Conservation (phyloP, 768 basidiomycete genomes). For the Naematelia encephala region DNA sequence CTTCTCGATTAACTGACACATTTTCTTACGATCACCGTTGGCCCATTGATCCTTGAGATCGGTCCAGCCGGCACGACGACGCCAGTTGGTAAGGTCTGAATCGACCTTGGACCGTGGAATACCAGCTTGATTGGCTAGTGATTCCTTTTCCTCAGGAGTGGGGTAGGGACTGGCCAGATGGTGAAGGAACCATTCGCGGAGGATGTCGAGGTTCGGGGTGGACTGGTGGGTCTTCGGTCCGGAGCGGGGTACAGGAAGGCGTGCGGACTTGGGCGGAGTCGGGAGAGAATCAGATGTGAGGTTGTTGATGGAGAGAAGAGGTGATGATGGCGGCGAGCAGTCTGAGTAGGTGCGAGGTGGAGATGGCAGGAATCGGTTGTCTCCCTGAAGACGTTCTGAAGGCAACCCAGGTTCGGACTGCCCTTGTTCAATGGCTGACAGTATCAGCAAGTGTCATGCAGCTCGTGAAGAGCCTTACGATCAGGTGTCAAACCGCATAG, state of each 20-base stretch:
- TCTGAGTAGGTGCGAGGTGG: not conserved
- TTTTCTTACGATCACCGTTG: constrained; percentile 14
- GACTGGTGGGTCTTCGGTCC: constrained; percentile 1
- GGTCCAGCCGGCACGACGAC: constrained; percentile 38
- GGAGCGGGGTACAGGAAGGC: not conserved
- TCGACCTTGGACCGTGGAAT: constrained; percentile 30
- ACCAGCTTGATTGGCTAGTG: constrained; percentile 18
- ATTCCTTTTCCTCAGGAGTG: constrained; percentile 20
- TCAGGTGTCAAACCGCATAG: too few species aligned
- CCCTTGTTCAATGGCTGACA: too few species aligned
- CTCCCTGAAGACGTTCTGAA: not conserved
- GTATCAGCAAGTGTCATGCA: too few species aligned
- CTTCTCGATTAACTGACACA: constrained; percentile 25
- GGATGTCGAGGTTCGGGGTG: constrained; percentile 9
- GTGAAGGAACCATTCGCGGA: constrained; percentile 39
- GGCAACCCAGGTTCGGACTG: too few species aligned
- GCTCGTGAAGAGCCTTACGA: too few species aligned
- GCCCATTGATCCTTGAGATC: constrained; percentile 26
- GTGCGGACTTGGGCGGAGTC: not conserved
- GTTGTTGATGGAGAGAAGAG: not conserved
- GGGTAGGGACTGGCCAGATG: constrained; percentile 37
- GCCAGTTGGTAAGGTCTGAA: constrained; percentile 39
- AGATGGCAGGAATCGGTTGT: not conserved
- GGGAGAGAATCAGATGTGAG: not conserved
- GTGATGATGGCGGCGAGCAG: not conserved